Evolutionary conservation across 352 stramenopile genomes (phyloP), one percentile per base, ranked within the genome.

Genomic region (Pythium brachiatum): DNA sequence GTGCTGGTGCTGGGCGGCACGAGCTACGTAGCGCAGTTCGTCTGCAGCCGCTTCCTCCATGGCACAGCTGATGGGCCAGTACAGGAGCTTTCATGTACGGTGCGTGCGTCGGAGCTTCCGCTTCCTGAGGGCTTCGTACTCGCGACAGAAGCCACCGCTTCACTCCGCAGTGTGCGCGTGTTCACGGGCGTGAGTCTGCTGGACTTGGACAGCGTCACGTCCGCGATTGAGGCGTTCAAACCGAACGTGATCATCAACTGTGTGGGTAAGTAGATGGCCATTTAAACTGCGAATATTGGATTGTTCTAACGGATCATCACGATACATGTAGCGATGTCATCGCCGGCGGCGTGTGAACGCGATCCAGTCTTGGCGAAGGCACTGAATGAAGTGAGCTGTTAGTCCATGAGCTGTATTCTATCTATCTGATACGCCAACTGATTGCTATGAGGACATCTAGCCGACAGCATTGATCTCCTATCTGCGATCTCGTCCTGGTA

Each of bases 1-100:
- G 73, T 88, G 63, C 60, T 90, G 21, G 69, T 90, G 53, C 64
- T 90, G 8, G 79, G 81, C 3, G 81, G 73, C 26, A 73, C 77
- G 31, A 88, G 77, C 62, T 88, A 90, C 70, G 72, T 90, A 25
- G 81, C 77, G 57, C 81, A 90, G 70, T 88, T 88, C 62, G 27
- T 88, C 21, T 62, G 85, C 53, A 59, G 68, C 53, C 70, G 55
- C 7, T 68, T 81, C 52, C 58, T 73, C 51, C 32, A 59, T 25
- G 51, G 43, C 0, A 27, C 25, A 18, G 2, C 39, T 0, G 20
- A 51, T 53, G n/a, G 26, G 16, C 51, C 9, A 8, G 58, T 32
- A 12, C 1, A 48, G 27, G 26, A 21, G 18, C 41, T 88, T 27
- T 76, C 74, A 16, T 86, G 74, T 57, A 88, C 78, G 15, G 44